These are phyloP conservation scores for Prunus fruticosa DNA, from an alignment of 306 rosid genomes.

Conservation along the genomic window DNA sequence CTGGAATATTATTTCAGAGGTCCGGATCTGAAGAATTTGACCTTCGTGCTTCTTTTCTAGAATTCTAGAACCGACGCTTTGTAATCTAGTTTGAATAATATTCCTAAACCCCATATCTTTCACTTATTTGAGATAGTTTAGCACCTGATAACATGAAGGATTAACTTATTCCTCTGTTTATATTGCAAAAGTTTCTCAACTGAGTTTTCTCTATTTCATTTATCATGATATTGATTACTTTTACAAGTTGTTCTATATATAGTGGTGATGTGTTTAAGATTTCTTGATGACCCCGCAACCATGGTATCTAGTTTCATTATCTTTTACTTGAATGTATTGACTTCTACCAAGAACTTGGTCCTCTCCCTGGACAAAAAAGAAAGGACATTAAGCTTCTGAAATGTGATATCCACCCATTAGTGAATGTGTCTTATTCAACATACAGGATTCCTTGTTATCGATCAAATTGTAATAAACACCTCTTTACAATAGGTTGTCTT, in stretches of 20 bases:
- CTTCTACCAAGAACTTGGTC: neutral
- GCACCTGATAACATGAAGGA: neutral
- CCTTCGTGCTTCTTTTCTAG: conserved; percentile 35
- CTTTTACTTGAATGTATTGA: neutral
- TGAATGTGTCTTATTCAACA: neutral
- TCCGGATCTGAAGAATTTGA: conserved; percentile 42
- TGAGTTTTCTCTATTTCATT: neutral
- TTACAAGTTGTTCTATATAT: neutral
- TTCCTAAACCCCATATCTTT: neutral
- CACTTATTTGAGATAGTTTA: neutral
- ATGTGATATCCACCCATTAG: neutral
- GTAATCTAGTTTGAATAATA: conserved; percentile 1
- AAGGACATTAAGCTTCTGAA: neutral
- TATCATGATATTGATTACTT: neutral
- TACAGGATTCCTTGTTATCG: neutral
- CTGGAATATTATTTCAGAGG: conserved; percentile 35
- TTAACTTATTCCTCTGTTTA: neutral
- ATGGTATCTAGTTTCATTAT: neutral
- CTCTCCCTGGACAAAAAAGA: neutral
- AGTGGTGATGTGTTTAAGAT: neutral
- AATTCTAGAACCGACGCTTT: conserved; percentile 19
- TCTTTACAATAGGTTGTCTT: neutral
- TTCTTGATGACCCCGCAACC: neutral
- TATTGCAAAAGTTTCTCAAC: neutral
- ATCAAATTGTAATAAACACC: neutral